Evolutionary conservation across 2,329 filamentous ascomycete genomes (phyloP).

Genomic region (Scedosporium aurantiacum): DNA sequence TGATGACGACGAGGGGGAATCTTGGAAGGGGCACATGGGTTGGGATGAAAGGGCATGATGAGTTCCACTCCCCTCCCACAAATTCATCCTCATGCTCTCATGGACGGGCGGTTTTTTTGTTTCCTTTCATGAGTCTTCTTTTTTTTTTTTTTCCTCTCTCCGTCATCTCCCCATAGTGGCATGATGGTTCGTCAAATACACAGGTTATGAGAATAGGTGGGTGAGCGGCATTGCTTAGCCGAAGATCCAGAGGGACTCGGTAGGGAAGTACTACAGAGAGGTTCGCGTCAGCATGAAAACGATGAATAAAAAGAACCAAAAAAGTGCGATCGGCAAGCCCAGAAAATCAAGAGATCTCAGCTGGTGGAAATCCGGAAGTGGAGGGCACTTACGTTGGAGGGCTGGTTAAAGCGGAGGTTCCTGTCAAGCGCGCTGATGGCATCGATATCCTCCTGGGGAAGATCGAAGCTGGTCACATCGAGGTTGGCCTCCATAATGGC

Average conservation of each 20-base stretch:
- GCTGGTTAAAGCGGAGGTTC: conserved; percentile 67
- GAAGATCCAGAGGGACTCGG: conserved; percentile 47
- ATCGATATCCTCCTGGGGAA: conserved; percentile 54
- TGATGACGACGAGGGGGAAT: not conserved
- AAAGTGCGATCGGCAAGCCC: not conserved
- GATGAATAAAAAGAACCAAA: not conserved
- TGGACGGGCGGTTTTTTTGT: not conserved
- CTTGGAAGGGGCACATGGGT: not conserved
- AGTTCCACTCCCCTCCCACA: too few relatives aligned
- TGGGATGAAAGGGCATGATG: not conserved
- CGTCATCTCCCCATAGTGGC: not conserved
- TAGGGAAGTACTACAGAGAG: conserved; percentile 37
- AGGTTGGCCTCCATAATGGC: conserved; percentile 53
- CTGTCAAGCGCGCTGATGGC: conserved; percentile 54
- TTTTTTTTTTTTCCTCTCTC: not conserved
- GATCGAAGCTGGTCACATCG: conserved; percentile 53
- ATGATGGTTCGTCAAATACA: conserved; percentile 5
- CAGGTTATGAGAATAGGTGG: conserved; percentile 4
- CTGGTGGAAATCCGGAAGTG: not conserved
- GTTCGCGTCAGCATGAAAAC: not conserved
- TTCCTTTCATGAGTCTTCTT: not conserved
- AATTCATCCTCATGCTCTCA: not conserved
- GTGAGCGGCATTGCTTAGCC: conserved; percentile 26
- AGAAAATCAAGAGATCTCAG: too few relatives aligned
- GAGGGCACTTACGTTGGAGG: conserved; percentile 43